Conservation (phyloP, 2,329 filamentous ascomycete genomes). For the Alternaria arbusti region DNA sequence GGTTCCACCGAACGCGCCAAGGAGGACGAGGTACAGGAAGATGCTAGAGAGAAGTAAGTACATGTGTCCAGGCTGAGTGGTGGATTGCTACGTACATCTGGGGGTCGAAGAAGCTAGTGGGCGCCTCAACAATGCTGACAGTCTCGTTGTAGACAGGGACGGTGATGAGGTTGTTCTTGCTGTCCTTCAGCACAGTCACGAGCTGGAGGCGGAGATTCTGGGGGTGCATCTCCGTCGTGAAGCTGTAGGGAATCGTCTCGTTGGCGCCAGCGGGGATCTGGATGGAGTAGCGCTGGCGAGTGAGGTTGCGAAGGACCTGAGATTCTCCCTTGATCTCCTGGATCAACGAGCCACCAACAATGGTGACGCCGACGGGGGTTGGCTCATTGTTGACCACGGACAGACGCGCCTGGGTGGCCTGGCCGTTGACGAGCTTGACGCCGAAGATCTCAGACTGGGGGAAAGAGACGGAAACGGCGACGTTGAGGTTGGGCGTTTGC, state of each 20-base stretch:
- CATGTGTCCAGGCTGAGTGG: background rate
- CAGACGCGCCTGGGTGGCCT: conserved; percentile 80
- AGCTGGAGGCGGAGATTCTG: conserved; percentile 84
- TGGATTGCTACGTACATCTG: conserved; percentile 74
- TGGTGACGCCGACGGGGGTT: conserved; percentile 73
- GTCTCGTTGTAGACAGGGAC: conserved; percentile 80
- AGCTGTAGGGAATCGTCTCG: conserved; percentile 79
- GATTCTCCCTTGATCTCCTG: conserved; percentile 62
- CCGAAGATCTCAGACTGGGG: conserved; percentile 82
- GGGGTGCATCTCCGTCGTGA: conserved; percentile 89
- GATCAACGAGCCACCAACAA: conserved; percentile 77
- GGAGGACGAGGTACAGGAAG: conserved; percentile 95
- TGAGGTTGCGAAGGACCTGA: conserved; percentile 81
- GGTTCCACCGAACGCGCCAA: conserved; percentile 76
- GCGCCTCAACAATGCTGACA: conserved; percentile 86
- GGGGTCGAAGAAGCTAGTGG: conserved; percentile 90
- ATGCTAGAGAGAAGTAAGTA: conserved; percentile 65
- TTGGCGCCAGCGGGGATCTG: conserved; percentile 77
- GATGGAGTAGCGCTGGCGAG: conserved; percentile 74
- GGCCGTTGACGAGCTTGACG: conserved; percentile 93
- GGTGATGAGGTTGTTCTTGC: conserved; percentile 74
- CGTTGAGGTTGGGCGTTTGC: conserved; percentile 65
- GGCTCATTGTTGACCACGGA: conserved; percentile 85
- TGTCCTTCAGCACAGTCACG: conserved; percentile 73
- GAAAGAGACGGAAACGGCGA: conserved; percentile 65